Evolutionary conservation across 108 stramenopile species (phyloP).

Genomic region (Pseudonitzschia multistriata): DNA sequence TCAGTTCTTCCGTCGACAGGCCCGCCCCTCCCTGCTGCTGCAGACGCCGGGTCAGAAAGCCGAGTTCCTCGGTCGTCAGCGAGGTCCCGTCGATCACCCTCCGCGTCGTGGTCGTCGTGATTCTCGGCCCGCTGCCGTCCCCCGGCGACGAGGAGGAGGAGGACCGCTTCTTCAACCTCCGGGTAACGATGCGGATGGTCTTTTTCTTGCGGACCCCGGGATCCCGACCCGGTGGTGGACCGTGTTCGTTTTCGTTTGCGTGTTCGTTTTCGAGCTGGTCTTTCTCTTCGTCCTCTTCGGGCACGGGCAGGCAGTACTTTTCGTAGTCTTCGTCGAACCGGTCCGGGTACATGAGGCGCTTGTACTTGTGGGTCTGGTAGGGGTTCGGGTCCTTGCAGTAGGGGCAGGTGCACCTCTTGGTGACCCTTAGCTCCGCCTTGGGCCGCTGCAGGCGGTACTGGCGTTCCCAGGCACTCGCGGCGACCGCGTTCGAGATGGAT

Average conservation of each 20-base stretch:
- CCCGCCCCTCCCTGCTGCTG: not conserved
- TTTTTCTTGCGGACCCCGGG: slow-evolving; percentile 5
- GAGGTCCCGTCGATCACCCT: slow-evolving; percentile 5
- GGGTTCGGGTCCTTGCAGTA: slow-evolving; percentile 36
- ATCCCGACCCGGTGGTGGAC: not conserved
- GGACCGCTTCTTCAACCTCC: not conserved
- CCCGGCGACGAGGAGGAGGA: not conserved
- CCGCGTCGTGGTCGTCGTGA: too few species aligned
- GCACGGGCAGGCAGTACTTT: not conserved
- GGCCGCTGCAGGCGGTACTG: slow-evolving; percentile 20
- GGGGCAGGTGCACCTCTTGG: slow-evolving; percentile 26
- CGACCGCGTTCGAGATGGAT: slow-evolving; percentile 24
- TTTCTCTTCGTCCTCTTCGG: not conserved
- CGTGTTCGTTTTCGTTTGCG: not conserved
- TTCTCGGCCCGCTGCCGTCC: not conserved
- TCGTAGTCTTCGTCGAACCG: not conserved
- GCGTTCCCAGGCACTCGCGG: slow-evolving; percentile 31
- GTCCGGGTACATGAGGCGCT: slow-evolving; percentile 19
- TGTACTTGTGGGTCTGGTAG: slow-evolving; percentile 38
- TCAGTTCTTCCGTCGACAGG: slow-evolving; percentile 2
- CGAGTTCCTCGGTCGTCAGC: not conserved
- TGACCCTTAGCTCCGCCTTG: slow-evolving; percentile 25
- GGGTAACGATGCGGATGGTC: not conserved
- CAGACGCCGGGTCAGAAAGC: not conserved
- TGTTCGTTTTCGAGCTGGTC: too few species aligned